Evolutionary conservation across 2,329 filamentous ascomycete species (phyloP).

Genomic region (Epicoccum sorghinum): DNA sequence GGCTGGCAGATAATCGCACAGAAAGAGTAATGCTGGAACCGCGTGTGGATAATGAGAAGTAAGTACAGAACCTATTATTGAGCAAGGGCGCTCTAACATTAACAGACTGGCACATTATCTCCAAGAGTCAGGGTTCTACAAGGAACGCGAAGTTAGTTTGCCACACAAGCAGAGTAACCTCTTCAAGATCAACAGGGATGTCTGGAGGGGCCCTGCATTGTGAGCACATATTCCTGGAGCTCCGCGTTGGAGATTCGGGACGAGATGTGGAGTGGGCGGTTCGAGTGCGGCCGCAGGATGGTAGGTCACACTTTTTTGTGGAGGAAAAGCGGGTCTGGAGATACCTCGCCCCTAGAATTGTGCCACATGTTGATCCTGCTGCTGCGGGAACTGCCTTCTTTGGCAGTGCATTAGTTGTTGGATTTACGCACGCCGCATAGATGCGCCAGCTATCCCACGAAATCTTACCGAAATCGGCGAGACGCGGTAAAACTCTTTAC

Average conservation of each 20-base stretch:
- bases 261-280: slow-evolving; percentile 11
- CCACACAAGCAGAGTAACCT: slow-evolving; percentile 92
- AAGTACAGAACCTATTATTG: slow-evolving; percentile 38
- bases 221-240: slow-evolving; percentile 18
- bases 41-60: slow-evolving; percentile 89
- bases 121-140: slow-evolving; percentile 77
- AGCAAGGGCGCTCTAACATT: slow-evolving; percentile 15
- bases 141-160: slow-evolving; percentile 84
- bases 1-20: slow-evolving; percentile 78
- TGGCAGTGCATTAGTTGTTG: slow-evolving; percentile 9
- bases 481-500: background rate
- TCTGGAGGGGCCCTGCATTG: slow-evolving; percentile 61
- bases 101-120: slow-evolving; percentile 72
- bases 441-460: slow-evolving; percentile 5
- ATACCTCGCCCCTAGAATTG: slow-evolving; percentile 19
- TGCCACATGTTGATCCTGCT: background rate
- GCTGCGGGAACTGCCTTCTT: background rate
- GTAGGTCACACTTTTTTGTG: slow-evolving; percentile 24
- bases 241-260: slow-evolving; percentile 11
- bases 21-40: slow-evolving; percentile 86
- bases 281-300: slow-evolving; percentile 14
- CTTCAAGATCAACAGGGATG: slow-evolving; percentile 78
- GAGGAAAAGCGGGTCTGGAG: slow-evolving; percentile 27
- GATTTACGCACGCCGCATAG: background rate
- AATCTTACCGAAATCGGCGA: slow-evolving; percentile 14